phyloP scores from a whole-genome alignment of 2,329 filamentous ascomycete genomes.

The Colletotrichum tropicicola region DNA sequence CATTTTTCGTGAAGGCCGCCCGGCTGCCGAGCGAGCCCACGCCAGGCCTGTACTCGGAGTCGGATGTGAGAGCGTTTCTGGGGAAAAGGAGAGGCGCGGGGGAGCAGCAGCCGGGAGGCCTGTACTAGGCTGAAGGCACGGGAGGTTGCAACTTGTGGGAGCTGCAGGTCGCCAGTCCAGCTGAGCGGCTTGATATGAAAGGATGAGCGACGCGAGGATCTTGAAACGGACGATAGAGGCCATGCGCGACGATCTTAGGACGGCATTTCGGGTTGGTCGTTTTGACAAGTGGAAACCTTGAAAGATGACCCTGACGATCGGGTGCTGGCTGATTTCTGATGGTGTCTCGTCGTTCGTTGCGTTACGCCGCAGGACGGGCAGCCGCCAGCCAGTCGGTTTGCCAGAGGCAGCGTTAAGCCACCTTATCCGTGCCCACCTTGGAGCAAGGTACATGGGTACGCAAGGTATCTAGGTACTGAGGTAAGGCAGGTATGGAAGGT shows the following conservation, averaged over 20 bases:
- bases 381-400: neutral
- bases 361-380: neutral
- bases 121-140: neutral
- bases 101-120: neutral
- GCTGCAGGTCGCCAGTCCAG: too few species aligned
- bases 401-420: neutral
- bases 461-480: neutral
- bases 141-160: too few species aligned
- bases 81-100: constrained; percentile 11
- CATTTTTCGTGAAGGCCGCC: neutral
- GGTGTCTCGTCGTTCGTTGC: neutral
- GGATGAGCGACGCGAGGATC: constrained; percentile 17
- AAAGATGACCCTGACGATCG: constrained; percentile 21
- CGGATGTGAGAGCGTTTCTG: constrained; percentile 4
- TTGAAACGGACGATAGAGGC: constrained; percentile 19
- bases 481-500: neutral
- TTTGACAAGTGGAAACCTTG: constrained; percentile 14
- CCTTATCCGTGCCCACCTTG: neutral
- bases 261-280: neutral
- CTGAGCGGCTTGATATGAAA: constrained; percentile 16
- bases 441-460: neutral
- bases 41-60: neutral
- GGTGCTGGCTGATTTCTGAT: neutral
- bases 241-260: constrained; percentile 15
- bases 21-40: neutral